phyloP scores from a whole-genome alignment of 495 filamentous ascomycete genomes.

The Podospora fimiseda region DNA sequence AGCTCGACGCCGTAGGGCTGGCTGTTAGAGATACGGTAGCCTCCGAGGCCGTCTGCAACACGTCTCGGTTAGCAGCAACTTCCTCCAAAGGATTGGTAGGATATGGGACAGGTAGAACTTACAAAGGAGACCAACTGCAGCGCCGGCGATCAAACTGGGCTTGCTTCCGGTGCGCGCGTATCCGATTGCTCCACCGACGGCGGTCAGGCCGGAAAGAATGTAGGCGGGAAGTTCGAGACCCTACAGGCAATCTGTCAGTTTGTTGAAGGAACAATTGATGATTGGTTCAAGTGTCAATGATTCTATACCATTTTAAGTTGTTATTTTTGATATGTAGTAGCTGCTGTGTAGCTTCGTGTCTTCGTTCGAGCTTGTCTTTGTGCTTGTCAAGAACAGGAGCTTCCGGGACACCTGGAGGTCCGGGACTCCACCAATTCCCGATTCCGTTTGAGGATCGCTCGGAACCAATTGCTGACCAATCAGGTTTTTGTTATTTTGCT shows the following conservation, averaged over 20 bases:
- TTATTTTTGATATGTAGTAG: not conserved
- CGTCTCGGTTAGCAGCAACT: not conserved
- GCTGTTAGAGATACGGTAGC: slow-evolving; percentile 57
- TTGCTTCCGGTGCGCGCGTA: slow-evolving; percentile 74
- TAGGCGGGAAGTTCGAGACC: slow-evolving; percentile 49
- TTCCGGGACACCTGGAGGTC: no score
- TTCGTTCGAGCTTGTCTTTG: not conserved
- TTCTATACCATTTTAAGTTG: slow-evolving; percentile 13
- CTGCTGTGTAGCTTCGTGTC: not conserved
- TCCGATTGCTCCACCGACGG: slow-evolving; percentile 78
- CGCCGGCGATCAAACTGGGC: slow-evolving; percentile 76
- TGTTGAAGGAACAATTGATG: not conserved
- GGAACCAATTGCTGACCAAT: no score
- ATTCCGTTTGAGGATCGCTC: no score
- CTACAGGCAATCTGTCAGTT: slow-evolving; percentile 1
- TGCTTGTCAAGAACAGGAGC: no score
- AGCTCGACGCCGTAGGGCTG: slow-evolving; percentile 69
- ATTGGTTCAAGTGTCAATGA: not conserved
- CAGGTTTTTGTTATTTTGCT: no score
- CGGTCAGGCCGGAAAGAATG: slow-evolving; percentile 74
- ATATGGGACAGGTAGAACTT: slow-evolving; percentile 14
- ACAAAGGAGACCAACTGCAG: slow-evolving; percentile 65
- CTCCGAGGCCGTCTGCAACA: slow-evolving; percentile 55
- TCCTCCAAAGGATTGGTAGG: no score
- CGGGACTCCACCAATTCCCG: no score